Conservation (phyloP, 2,329 filamentous ascomycete genomes). For the Sarocladium oryzae region DNA sequence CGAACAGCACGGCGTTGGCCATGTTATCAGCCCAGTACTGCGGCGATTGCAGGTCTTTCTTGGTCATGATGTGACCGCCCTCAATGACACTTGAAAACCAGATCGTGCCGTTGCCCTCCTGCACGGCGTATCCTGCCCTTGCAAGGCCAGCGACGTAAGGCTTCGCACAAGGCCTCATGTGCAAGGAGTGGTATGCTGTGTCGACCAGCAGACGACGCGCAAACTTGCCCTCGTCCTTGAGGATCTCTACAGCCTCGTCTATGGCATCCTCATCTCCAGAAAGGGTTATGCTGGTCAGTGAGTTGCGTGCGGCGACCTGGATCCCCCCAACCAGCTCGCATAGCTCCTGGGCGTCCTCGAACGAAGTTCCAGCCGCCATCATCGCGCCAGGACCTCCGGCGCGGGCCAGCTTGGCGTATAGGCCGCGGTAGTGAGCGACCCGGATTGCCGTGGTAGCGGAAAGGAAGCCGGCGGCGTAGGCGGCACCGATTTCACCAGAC, state of each 20-base stretch:
- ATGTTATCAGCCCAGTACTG: conserved; percentile 22
- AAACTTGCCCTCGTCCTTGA: conserved; percentile 22
- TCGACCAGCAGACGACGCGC: conserved; percentile 32
- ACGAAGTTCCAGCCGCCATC: conserved; percentile 37
- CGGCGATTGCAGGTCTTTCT: background rate
- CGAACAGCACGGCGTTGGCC: conserved; percentile 18
- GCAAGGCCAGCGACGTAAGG: conserved; percentile 12
- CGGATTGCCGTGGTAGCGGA: conserved; percentile 33
- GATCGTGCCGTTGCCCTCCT: background rate
- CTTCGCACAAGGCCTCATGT: conserved; percentile 29
- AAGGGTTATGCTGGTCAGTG: conserved; percentile 18
- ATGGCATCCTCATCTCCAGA: conserved; percentile 25
- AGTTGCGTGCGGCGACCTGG: conserved; percentile 20
- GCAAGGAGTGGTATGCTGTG: conserved; percentile 42
- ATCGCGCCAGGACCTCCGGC: conserved; percentile 35
- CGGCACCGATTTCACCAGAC: conserved; percentile 37
- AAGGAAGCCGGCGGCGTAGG: conserved; percentile 32
- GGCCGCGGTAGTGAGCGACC: conserved; percentile 39
- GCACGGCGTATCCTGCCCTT: background rate
- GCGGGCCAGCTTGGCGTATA: conserved; percentile 26
- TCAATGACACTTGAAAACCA: conserved; percentile 16
- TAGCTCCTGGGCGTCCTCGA: conserved; percentile 11
- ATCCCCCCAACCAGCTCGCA: conserved; percentile 11
- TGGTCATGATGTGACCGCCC: conserved; percentile 9
- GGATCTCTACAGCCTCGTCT: conserved; percentile 14